Evolutionary conservation across 139 green algal species (phyloP).

Genomic region (Picochlorum sp.): DNA sequence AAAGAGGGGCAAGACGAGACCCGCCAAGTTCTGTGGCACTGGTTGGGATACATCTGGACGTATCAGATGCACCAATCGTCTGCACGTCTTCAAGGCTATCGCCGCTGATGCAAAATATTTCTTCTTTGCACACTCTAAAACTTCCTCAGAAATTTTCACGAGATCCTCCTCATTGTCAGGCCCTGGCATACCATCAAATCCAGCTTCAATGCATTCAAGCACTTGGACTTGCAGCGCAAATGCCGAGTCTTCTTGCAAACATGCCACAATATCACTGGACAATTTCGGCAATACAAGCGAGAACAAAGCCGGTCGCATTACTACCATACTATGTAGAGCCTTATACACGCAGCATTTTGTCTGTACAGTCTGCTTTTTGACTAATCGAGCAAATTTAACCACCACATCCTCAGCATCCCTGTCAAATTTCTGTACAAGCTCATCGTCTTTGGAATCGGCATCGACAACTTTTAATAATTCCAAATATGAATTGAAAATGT

Average conservation of each 20-base stretch:
- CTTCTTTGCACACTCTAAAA: conserved; percentile 54
- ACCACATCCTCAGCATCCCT: conserved; percentile 4
- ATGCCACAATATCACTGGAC: conserved; percentile 48
- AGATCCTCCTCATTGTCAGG: conserved; percentile 48
- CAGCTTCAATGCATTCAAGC: conserved; percentile 71
- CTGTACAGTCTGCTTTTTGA: no score
- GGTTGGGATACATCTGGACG: conserved; percentile 23
- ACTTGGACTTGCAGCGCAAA: conserved; percentile 81
- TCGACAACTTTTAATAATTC: conserved; percentile 59
- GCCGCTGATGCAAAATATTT: conserved; percentile 90
- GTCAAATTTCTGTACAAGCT: neutral
- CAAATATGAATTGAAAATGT: conserved; percentile 65
- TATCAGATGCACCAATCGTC: conserved; percentile 69
- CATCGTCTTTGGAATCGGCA: neutral
- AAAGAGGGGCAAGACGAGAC: conserved; percentile 46
- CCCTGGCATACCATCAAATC: conserved; percentile 40
- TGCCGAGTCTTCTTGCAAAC: conserved; percentile 58
- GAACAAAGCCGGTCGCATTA: conserved; percentile 17
- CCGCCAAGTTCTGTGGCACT: conserved; percentile 11
- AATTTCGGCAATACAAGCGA: conserved; percentile 44
- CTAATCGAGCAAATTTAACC: neutral
- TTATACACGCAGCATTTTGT: no score
- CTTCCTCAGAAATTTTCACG: conserved; percentile 33
- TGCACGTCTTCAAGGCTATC: conserved; percentile 74
- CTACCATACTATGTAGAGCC: neutral